Evolutionary conservation across 805 yeast species (phyloP), one percentile per base, ranked within the genome.

Genomic region (Kuraishia floccosa): DNA sequence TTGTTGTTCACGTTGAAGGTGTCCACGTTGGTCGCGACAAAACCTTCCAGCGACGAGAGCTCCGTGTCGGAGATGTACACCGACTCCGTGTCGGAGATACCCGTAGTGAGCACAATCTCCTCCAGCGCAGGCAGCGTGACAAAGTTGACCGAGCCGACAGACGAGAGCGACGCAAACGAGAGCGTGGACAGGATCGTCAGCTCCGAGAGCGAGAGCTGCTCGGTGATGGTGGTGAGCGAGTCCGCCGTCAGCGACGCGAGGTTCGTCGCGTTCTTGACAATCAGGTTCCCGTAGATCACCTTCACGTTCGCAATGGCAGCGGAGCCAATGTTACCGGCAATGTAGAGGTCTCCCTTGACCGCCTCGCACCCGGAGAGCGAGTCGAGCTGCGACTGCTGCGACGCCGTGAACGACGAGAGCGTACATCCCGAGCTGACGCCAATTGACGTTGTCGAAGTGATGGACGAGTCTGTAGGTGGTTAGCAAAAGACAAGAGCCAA

Each of bases 1-100:
- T 91, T 91, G 80, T 91, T 91, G 86, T 86, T 87, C 50, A 91
- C 72, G 66, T 89, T 67, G 63, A 78, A 77, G 31, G 68, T 71
- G 38, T 60, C 63, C 32, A 65, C 65, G 37, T 52, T 41, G 29
- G 54, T 45, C 41, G 68, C 60, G 42, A 56, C 54, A 49, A 80
- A 65, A 58, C 91, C 91, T 34, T 68, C 71, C 49, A 82, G 69
- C 30, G 77, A 60, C 49, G 66, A 66, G 52, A 82, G 66, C 44
- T 74, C 65, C 41, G 91, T 81, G 62, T 82, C 87, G 31, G 89
- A 71, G 47, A 82, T 69, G 53, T 63, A 54, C 44, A 89, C 68
- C 35, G 71, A 59, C 52, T 73, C 71, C 51, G 93, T 87, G 45
- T 76, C 65, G 47, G 82, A 68, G 49, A 91, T 72, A 58, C 82